phyloP scores from a whole-genome alignment of 176 grass and related monocot genomes.

The Zoysia japonica region DNA sequence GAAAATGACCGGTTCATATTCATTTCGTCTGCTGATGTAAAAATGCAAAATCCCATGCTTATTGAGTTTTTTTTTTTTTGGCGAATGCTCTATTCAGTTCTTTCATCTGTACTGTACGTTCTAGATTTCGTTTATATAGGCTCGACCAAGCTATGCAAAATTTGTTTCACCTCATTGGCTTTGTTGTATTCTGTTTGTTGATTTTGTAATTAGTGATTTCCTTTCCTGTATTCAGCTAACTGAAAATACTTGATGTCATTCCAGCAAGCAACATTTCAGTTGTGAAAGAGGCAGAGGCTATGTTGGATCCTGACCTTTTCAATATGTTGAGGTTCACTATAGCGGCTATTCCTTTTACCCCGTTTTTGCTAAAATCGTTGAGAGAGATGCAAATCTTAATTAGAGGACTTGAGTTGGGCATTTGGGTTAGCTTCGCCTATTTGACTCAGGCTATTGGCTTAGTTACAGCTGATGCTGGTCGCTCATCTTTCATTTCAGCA shows the following conservation, averaged over 20 bases:
- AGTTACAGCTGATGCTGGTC: slow-evolving; percentile 53
- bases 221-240: slow-evolving; percentile 19
- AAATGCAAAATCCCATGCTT: background rate
- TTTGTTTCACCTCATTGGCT: background rate
- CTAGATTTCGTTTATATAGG: background rate
- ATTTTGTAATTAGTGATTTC: background rate
- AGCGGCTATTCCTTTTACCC: slow-evolving; percentile 50
- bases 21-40: background rate
- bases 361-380: slow-evolving; percentile 43
- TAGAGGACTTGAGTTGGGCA: slow-evolving; percentile 51
- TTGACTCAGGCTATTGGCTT: slow-evolving; percentile 53
- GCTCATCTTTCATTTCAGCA: slow-evolving; percentile 58
- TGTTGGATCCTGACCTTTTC: slow-evolving; percentile 62
- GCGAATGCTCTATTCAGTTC: too few species aligned
- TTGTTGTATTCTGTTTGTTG: background rate
- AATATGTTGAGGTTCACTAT: slow-evolving; percentile 58
- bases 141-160: background rate
- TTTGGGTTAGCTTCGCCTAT: slow-evolving; percentile 59
- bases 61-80: background rate
- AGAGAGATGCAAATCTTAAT: slow-evolving; percentile 41
- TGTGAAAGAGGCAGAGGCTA: slow-evolving; percentile 51
- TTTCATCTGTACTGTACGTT: background rate
- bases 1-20: background rate
- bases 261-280: slow-evolving; percentile 62
- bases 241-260: background rate